These are phyloP conservation scores for Metschnikowia amazonensis DNA, from an alignment of 805 yeast species.

Conservation along the genomic window DNA sequence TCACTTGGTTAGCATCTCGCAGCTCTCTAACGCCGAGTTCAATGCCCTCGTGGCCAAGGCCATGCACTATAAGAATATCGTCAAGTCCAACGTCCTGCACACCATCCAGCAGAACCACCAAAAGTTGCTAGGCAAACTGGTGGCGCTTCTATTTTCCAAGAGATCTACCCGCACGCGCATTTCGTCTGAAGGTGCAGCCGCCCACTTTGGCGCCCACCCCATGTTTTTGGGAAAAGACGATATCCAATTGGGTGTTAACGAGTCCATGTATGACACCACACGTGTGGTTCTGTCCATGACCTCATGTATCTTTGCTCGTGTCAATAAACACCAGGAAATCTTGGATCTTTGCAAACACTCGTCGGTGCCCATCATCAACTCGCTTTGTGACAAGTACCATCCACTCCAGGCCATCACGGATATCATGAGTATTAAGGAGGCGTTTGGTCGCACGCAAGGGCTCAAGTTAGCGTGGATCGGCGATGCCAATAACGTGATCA, in stretches of 20 bases:
- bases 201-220: constrained; percentile 91
- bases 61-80: constrained; percentile 55
- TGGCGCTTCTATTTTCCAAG: constrained; percentile 81
- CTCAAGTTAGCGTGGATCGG: constrained; percentile 93
- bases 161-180: constrained; percentile 95
- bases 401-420: constrained; percentile 96
- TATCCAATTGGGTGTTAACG: constrained; percentile 94
- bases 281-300: constrained; percentile 93
- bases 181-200: constrained; percentile 90
- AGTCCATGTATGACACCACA: constrained; percentile 83
- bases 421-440: constrained; percentile 77
- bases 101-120: constrained; percentile 35
- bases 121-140: constrained; percentile 73
- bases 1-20: constrained; percentile 80
- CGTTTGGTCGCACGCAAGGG: constrained; percentile 54
- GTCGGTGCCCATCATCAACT: constrained; percentile 86
- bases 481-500: constrained; percentile 92
- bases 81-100: constrained; percentile 48
- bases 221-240: constrained; percentile 96
- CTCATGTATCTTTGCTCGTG: constrained; percentile 96
- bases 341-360: constrained; percentile 73
- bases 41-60: constrained; percentile 71
- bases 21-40: constrained; percentile 71
- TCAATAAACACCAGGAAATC: constrained; percentile 79
- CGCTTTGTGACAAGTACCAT: constrained; percentile 88